Base-by-base conservation (phyloP, 129 eudicot genomes). In the Logfia minima region DNA sequence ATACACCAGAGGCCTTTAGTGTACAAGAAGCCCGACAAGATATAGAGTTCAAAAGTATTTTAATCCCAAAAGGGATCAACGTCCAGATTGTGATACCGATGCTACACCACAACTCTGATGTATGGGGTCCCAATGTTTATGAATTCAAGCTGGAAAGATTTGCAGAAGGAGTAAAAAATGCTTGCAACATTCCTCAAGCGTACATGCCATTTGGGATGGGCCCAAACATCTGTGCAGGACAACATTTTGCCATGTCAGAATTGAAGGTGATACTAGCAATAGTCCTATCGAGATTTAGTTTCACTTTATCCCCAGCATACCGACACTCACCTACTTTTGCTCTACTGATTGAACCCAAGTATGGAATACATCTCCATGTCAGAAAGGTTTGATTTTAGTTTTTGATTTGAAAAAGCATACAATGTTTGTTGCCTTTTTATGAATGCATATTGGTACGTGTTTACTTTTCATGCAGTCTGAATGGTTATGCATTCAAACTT, bases 21-120 rank as follows among this genome's bases (percentile, higher is more conserved):
- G 83, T 72, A 58, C 82, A 90, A 77, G 85, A 85, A 82, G 70
- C 89, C 53, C 28, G 81, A 19, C 39, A 51, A 51, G 58, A 51
- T 51, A 4, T 51, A 18, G n/a, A 51, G 21, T 51, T 51, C 19
- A 51, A 51, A 51, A 18, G n/a, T 18, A 16, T 51, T 13, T 19
- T 51, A 51, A 14, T 51, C 17, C 58, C 58, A 51, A 51, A 51
- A 14, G 17, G 58, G 58, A 51, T 51, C n/a, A 51, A 16, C 5
- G n/a, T 14, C 56, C 56, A 51, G 58, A 51, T 51, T 14, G n/a
- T 51, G n/a, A 51, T 51, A 51, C 58, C 58, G 16, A 51, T 51
- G 58, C n/a, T 3, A 18, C 19, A 51, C 58, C n/a, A 51, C n/a
- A 9, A 51, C 17, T n/a, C 58, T 13, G 58, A 51, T 3, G n/a